Conservation (phyloP, 768 basidiomycete genomes). For the Ramaria sp. region DNA sequence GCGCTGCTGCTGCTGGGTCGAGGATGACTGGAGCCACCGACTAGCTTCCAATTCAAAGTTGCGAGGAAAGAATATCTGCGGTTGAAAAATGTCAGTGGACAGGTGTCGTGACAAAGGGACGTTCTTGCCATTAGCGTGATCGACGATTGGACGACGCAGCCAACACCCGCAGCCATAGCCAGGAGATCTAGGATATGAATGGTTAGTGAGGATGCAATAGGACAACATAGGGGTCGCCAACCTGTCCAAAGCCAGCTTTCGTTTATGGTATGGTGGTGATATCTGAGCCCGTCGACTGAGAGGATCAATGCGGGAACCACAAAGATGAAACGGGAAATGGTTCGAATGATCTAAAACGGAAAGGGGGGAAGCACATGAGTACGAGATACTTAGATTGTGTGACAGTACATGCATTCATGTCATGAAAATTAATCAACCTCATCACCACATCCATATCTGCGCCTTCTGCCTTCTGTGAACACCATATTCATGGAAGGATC, state of each 20-base stretch:
- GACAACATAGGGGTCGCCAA: background rate
- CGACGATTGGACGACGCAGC: constrained; percentile 55
- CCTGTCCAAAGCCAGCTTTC: constrained; percentile 44
- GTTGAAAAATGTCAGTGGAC: background rate
- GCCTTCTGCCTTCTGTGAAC: constrained; percentile 40
- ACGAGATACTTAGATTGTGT: background rate
- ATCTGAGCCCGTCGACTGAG: constrained; percentile 54
- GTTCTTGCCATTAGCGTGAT: constrained; percentile 54
- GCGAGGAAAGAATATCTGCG: constrained; percentile 83
- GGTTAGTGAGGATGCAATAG: background rate
- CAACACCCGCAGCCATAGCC: constrained; percentile 44
- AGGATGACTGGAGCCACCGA: background rate
- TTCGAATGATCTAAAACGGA: constrained; percentile 44
- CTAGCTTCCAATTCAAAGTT: constrained; percentile 58
- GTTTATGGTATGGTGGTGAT: constrained; percentile 49
- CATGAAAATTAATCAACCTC: constrained; percentile 69
- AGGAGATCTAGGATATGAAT: constrained; percentile 28
- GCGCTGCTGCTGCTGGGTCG: background rate
- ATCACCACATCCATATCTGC: constrained; percentile 58
- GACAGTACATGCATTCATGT: constrained; percentile 56
- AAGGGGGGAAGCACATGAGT: background rate
- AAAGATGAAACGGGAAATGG: constrained; percentile 67
- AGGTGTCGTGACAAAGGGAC: constrained; percentile 12
- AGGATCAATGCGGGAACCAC: constrained; percentile 53
- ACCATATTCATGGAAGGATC: background rate